Evolutionary conservation across 2,329 filamentous ascomycete species (phyloP), one percentile per base, ranked within the genome.

Genomic region (Acrocalymma vagum): DNA sequence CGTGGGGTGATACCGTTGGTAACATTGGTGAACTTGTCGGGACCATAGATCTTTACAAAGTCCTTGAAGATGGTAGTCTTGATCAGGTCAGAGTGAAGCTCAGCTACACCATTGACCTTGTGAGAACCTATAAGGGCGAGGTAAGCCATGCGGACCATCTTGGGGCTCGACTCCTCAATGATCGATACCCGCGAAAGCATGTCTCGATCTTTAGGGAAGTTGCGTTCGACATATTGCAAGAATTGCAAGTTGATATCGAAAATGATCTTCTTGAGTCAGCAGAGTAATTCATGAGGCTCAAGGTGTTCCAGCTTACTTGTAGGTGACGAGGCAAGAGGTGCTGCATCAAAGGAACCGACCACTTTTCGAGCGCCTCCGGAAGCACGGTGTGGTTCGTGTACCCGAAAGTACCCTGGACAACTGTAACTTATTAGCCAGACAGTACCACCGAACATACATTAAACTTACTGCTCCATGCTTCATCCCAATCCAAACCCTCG

Each of bases 61-160:
- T 99, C 94, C 72, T 94, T 96, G 84, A 99, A 97, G 58, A 99
- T 95, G n/a, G 94, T 99, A 0, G 92, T 95, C 78, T 94, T 94
- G 78, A 99, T 96, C 43, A 99, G 79, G 67, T 99, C 94, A 1
- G 94, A 99, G 75, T 99, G 94, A 53, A 99, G 77, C 74, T 99
- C 94, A 22, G 94, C 94, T 23, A 99, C 94, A 69, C 94, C 94
- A 58, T 99, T 99, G 77, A 99, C 92, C 78, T 97, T 99, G 83
- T 97, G 94, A 23, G 94, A 97, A 31, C 94, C 94, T 60, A 99
- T 91, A 65, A 97, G 88, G 50, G 94, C 94, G 35, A 99, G 77
- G 72, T 83, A 94, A 2, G 94, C 94, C 94, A 99, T 99, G 68
- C 93, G 88, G 47, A 99, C 86, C 89, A 96, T 96, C 82, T 97